Conservation (phyloP, 139 green algal species). For the Tetradesmus obliquus region DNA sequence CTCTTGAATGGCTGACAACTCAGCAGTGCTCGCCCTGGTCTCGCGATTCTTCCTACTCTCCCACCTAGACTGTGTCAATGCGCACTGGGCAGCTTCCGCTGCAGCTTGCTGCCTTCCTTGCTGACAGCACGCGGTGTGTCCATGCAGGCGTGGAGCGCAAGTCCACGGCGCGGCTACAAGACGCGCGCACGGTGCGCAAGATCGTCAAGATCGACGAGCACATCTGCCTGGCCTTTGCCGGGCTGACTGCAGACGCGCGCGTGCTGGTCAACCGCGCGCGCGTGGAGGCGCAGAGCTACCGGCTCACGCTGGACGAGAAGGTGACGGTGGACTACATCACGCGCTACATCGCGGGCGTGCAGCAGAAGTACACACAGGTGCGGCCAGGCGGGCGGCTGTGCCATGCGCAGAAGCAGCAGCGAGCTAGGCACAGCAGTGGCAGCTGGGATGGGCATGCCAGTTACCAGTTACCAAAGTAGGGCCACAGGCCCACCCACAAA, state of each 20-base stretch:
- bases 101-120: background rate
- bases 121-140: too few species aligned
- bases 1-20: background rate
- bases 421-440: conserved; percentile 1
- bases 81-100: background rate
- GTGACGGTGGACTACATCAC: conserved; percentile 94
- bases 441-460: too few species aligned
- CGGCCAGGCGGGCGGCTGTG: background rate
- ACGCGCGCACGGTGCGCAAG: conserved; percentile 95
- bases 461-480: too few species aligned
- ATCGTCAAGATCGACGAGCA: conserved; percentile 97
- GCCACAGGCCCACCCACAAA: too few species aligned
- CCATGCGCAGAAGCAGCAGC: background rate
- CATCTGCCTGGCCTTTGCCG: conserved; percentile 97
- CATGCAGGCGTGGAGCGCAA: conserved; percentile 95
- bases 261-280: conserved; percentile 96
- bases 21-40: too few species aligned
- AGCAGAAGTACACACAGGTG: conserved; percentile 44
- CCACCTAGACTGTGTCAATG: background rate
- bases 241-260: conserved; percentile 96
- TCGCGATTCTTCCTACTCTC: too few species aligned
- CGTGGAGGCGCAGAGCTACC: conserved; percentile 90
- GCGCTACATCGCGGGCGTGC: conserved; percentile 81
- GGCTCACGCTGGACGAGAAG: conserved; percentile 89
- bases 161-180: conserved; percentile 95